Evolutionary conservation across 2,329 filamentous ascomycete genomes (phyloP).

Genomic region (Verticillium longisporum): DNA sequence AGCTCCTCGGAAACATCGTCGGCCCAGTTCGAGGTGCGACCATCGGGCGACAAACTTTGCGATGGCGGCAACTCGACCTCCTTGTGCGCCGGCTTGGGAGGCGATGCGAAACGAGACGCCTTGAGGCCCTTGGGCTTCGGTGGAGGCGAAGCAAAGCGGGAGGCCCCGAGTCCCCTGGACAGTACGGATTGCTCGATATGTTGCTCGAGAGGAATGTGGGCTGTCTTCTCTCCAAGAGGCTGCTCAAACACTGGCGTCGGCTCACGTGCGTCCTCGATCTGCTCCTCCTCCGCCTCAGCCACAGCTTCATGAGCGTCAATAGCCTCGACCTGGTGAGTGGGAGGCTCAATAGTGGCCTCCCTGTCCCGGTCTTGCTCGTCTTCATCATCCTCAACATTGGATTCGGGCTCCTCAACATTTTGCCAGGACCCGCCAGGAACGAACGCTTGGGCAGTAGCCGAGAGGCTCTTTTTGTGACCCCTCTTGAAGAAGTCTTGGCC

Average conservation of each 20-base stretch:
- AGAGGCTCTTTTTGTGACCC: conserved; percentile 51
- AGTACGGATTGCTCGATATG: conserved; percentile 1
- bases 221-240: background rate
- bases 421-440: conserved; percentile 32
- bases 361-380: conserved; percentile 12
- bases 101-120: conserved; percentile 38
- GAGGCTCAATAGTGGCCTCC: conserved; percentile 11
- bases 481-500: conserved; percentile 36
- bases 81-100: conserved; percentile 9
- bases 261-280: background rate
- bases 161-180: conserved; percentile 35
- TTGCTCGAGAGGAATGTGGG: background rate
- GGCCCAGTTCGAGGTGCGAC: background rate
- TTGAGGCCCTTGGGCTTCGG: conserved; percentile 34
- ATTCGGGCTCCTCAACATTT: conserved; percentile 6
- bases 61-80: conserved; percentile 1
- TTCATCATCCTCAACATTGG: conserved; percentile 13
- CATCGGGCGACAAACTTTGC: background rate
- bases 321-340: background rate
- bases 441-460: conserved; percentile 66
- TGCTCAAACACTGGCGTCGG: background rate
- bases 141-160: conserved; percentile 40
- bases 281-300: background rate
- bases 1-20: background rate
- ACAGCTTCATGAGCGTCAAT: background rate